A percentile compares a stretch with the other conserved stretches of the same genome.
phyloP scores from a whole-genome alignment of 2,329 filamentous ascomycete genomes.

The Ascochyta fabae region DNA sequence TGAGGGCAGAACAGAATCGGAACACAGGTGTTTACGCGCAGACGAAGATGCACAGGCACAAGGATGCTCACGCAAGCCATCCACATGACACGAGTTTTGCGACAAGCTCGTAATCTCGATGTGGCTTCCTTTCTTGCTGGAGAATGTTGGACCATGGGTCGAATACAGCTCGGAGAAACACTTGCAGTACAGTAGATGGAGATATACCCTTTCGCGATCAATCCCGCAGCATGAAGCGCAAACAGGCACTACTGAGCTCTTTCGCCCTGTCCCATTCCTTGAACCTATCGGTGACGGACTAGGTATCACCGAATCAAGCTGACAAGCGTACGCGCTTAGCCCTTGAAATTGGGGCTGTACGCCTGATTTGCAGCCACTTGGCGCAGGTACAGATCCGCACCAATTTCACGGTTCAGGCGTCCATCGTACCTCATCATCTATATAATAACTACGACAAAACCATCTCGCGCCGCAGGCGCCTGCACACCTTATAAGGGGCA shows the following conservation, averaged over 20 bases:
- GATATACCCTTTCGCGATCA: not conserved
- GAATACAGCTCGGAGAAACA: not conserved
- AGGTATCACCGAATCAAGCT: not conserved
- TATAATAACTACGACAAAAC: too few species aligned
- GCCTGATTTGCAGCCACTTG: too few species aligned
- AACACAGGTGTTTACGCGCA: not conserved
- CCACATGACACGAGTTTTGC: not conserved
- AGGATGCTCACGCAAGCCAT: not conserved
- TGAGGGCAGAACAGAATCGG: not conserved
- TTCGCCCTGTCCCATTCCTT: too few species aligned
- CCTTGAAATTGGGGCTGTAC: slow-evolving; percentile 8
- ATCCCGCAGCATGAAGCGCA: not conserved
- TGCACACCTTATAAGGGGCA: too few species aligned
- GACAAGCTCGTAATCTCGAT: not conserved
- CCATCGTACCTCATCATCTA: not conserved
- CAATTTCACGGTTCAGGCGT: not conserved
- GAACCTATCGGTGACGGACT: not conserved
- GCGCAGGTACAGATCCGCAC: not conserved
- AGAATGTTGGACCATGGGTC: not conserved
- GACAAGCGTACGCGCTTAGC: slow-evolving; percentile 3
- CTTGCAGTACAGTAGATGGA: not conserved
- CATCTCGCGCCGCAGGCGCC: too few species aligned
- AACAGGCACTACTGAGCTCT: not conserved
- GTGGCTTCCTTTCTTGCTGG: not conserved
- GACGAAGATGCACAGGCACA: not conserved